Base-by-base conservation (phyloP, 2,329 filamentous ascomycete species). In the Fusarium clavum region DNA sequence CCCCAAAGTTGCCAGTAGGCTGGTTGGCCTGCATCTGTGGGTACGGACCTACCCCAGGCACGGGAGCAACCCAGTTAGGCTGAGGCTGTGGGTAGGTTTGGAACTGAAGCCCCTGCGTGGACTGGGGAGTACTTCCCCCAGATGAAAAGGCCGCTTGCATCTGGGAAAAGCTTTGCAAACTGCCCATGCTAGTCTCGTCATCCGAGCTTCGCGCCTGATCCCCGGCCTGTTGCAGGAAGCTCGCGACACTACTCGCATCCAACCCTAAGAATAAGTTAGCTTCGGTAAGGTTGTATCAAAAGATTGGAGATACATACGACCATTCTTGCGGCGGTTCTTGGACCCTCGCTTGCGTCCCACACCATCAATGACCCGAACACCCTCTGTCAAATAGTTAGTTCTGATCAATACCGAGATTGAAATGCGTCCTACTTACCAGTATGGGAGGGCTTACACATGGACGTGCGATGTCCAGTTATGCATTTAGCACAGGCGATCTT, bases 401-500 rank as follows among this genome's bases (percentile, higher is more conserved):
- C 24, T 44, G 8, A 7, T 14, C 16, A 8, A n/a, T 41, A 24
- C 2, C 8, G 3, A 3, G 7, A 18, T 16, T 14, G 5, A 13
- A 41, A 27, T 9, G 9, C 8, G 2, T 27, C 34, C 34, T 27
- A 41, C 34, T 43, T 29, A 22, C 24, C 34, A 22, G 14, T 29
- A n/a, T 52, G 34, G 14, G 20, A 52, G 8, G 18, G 12, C 24
- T 29, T 14, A 12, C 34, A 52, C 13, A 27, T 52, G 4, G 49
- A 52, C 13, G 49, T 16, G 6, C 49, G 32, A 41, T 43, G 49
- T 14, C 34, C 34, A 1, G 8, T 16, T 4, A 41, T 14, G 13
- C 49, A 52, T 5, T 13, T n/a, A 9, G 4, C 6, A 27, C 49
- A 52, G 24, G 49, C 49, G 13, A 52, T 52, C 34, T 52, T 52